Percentiles rank a stretch among this genome's conserved stretches.
Evolutionary conservation across 257 asterid species (phyloP).

Genomic region (Przewalskia tangutica): DNA sequence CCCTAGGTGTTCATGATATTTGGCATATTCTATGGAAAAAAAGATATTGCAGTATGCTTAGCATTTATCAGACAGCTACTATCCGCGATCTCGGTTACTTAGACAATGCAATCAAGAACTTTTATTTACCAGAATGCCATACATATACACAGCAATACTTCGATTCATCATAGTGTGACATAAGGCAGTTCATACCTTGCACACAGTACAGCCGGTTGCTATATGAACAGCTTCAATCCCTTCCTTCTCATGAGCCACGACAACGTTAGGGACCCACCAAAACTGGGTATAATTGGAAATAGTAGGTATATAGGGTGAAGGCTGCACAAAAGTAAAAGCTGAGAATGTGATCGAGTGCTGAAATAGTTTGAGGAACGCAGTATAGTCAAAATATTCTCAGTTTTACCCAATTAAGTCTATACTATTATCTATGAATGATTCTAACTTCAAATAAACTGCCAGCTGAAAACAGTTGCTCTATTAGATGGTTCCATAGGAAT

Average conservation of each 20-base stretch:
- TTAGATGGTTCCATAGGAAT: not conserved
- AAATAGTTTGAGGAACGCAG: not conserved
- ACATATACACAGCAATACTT: not conserved
- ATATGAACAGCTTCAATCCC: slow-evolving; percentile 96
- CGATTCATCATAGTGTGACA: not conserved
- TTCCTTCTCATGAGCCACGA: slow-evolving; percentile 92
- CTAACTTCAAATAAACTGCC: not conserved
- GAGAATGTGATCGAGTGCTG: not conserved
- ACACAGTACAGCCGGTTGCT: slow-evolving; percentile 91
- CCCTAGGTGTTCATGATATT: not conserved
- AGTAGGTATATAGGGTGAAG: slow-evolving; percentile 66
- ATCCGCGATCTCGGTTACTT: not conserved
- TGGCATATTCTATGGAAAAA: not conserved
- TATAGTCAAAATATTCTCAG: not conserved
- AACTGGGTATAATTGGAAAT: slow-evolving; percentile 90
- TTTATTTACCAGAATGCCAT: not conserved
- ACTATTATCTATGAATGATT: not conserved
- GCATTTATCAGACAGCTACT: not conserved
- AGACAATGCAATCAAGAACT: not conserved
- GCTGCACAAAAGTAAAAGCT: slow-evolving; percentile 39
- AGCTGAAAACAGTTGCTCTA: not conserved
- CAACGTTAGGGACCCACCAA: slow-evolving; percentile 99
- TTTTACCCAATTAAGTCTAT: not conserved
- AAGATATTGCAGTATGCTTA: not conserved
- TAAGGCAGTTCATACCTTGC: slow-evolving; percentile 52